Evolutionary conservation across 1,284 basidiomycete genomes (phyloP).

Genomic region (Cystobasidiaceae sp.): DNA sequence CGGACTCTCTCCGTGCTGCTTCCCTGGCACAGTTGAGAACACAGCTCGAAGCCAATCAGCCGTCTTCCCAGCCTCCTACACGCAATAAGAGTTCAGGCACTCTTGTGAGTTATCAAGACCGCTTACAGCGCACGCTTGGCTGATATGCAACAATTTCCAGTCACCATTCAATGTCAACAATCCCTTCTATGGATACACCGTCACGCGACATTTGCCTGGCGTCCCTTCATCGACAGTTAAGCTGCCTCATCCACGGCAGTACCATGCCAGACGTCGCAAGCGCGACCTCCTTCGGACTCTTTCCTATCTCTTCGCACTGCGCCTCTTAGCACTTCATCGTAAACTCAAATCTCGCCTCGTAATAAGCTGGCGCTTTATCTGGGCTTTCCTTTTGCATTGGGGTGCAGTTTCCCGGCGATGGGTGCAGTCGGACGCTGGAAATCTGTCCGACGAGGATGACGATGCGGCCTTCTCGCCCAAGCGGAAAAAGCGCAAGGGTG

Average conservation of each 20-base stretch:
- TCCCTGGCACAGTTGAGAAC: constrained; percentile 20
- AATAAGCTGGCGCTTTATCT: constrained; percentile 1
- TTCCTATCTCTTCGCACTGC: constrained; percentile 53
- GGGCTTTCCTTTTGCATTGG: constrained; percentile 16
- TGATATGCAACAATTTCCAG: background rate
- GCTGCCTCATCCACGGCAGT: constrained; percentile 49
- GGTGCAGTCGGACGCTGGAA: background rate
- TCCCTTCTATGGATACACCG: constrained; percentile 79
- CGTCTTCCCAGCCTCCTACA: background rate
- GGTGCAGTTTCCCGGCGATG: constrained; percentile 20
- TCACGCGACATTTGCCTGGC: constrained; percentile 44
- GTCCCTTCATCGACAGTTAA: constrained; percentile 25
- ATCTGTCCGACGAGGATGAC: background rate
- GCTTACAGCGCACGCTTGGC: background rate
- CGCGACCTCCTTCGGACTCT: constrained; percentile 65
- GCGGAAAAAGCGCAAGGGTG: constrained; percentile 19
- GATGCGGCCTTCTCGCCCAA: background rate
- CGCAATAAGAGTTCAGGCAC: background rate
- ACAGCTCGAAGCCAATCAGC: constrained; percentile 11
- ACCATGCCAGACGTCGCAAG: constrained; percentile 61
- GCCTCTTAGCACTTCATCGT: constrained; percentile 40
- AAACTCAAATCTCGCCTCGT: constrained; percentile 21
- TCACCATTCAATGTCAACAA: constrained; percentile 54
- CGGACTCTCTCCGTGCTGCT: background rate
- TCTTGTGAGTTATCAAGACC: background rate